Evolutionary conservation across 2,329 filamentous ascomycete species (phyloP).

Genomic region (Aureobasidium leucospermi): DNA sequence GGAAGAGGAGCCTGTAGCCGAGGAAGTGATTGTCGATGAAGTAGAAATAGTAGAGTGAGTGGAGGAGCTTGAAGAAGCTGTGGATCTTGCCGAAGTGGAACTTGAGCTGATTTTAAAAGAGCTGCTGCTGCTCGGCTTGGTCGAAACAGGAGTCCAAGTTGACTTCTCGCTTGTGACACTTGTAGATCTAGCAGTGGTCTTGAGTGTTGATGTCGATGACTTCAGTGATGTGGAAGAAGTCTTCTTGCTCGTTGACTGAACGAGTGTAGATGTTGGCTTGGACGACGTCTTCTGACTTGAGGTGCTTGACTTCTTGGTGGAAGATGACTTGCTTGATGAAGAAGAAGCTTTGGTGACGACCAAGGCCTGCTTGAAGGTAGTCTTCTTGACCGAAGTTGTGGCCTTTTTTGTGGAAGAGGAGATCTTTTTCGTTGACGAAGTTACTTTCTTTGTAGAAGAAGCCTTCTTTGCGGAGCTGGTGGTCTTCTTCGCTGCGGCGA

Average conservation of each 20-base stretch:
- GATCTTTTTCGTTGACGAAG: background rate
- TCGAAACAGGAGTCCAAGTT: background rate
- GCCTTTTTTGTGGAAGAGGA: background rate
- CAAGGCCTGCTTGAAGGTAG: background rate
- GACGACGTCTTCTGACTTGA: background rate
- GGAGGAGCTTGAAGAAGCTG: background rate
- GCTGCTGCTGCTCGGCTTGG: slow-evolving; percentile 1
- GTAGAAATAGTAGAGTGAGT: background rate
- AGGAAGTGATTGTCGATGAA: background rate
- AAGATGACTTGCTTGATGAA: background rate
- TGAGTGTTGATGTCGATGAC: background rate
- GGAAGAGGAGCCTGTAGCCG: background rate
- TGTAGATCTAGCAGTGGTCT: background rate
- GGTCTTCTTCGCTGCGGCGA: slow-evolving; percentile 6
- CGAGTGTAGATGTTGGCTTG: background rate
- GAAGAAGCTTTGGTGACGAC: background rate
- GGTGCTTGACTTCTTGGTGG: background rate
- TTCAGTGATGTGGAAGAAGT: background rate
- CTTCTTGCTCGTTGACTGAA: too few species aligned
- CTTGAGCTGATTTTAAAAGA: background rate
- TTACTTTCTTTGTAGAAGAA: background rate
- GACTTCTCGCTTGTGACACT: slow-evolving; percentile 2
- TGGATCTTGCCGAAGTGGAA: background rate
- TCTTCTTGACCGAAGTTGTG: background rate
- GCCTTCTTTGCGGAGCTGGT: background rate